phyloP scores from a whole-genome alignment of 257 asterid genomes.

The Solanum piurae region DNA sequence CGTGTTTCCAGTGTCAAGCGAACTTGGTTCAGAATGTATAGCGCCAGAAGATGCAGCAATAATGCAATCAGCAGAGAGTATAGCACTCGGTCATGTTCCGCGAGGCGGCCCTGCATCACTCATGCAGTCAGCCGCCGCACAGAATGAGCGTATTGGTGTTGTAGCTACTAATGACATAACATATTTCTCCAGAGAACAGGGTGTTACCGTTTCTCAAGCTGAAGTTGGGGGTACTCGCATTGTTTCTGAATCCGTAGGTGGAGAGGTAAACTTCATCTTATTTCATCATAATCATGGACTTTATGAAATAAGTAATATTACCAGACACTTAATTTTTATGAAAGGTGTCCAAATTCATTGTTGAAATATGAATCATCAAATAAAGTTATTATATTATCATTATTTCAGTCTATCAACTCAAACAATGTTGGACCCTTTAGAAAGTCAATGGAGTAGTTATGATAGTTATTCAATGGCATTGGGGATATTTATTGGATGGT shows the following conservation, averaged over 20 bases:
- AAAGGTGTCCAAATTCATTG: no score
- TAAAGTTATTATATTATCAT: neutral
- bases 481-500: neutral
- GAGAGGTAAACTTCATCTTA: slow-evolving; percentile 24
- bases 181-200: slow-evolving; percentile 3
- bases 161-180: slow-evolving; percentile 30
- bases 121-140: slow-evolving; percentile 52
- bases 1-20: slow-evolving; percentile 46
- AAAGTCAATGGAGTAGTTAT: neutral
- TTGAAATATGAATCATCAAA: no score
- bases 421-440: neutral
- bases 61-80: slow-evolving; percentile 49
- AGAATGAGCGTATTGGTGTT: slow-evolving; percentile 30
- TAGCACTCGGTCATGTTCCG: slow-evolving; percentile 31
- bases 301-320: no score
- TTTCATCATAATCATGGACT: neutral
- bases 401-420: neutral
- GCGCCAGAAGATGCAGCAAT: slow-evolving; percentile 61
- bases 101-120: slow-evolving; percentile 44
- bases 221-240: slow-evolving; percentile 33
- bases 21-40: slow-evolving; percentile 38
- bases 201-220: slow-evolving; percentile 37
- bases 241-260: slow-evolving; percentile 50
- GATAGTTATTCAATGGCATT: neutral
- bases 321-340: neutral